Evolutionary conservation across 345 rosid species (phyloP), one percentile per base, ranked within the genome.

Genomic region (Odontarrhena argentea): DNA sequence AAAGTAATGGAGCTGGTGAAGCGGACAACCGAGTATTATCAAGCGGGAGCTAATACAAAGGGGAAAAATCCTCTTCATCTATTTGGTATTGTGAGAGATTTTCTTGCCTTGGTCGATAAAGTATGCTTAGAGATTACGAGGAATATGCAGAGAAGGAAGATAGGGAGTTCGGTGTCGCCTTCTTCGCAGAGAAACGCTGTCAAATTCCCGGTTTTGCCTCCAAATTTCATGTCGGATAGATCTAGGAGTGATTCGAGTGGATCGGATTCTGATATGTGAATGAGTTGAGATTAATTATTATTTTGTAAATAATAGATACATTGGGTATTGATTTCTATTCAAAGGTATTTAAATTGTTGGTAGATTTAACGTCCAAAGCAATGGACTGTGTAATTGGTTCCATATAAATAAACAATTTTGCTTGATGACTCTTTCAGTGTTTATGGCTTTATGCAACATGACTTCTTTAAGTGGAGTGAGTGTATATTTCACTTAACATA

Each of bases 11-110:
- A 81, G 25, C 62, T 82, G 36, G 96, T 94, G 61, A 85, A 67
- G 77, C 78, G 71, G 36, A 94, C 97, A 52, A 79, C 92, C 0
- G 95, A 84, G 41, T 94, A 90, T 66, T 94, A 82, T 38, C 97
- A 93, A 73, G 81, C 86, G 24, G 89, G 91, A 52, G 79, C 9
- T 71, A 13, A 70, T 57, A 57, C 81, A 2, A 87, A 76, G 34
- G 87, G 76, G 53, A 83, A 76, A 26, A 66, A 52, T 13, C 85
- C 82, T 18, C 81, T 92, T 60, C 88, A 84, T 56, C 55, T 92
- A 2, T 87, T 89, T 75, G 79, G 75, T 32, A 81, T 89, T 40
- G 83, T 89, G 46, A 86, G 76, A 56, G 89, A 92, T 54, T 92
- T 92, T 60, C 84, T 92, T 6, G 65, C 55, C 6, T 86, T 83